Base-by-base conservation (phyloP, 306 rosid species). In the Comarum palustre region DNA sequence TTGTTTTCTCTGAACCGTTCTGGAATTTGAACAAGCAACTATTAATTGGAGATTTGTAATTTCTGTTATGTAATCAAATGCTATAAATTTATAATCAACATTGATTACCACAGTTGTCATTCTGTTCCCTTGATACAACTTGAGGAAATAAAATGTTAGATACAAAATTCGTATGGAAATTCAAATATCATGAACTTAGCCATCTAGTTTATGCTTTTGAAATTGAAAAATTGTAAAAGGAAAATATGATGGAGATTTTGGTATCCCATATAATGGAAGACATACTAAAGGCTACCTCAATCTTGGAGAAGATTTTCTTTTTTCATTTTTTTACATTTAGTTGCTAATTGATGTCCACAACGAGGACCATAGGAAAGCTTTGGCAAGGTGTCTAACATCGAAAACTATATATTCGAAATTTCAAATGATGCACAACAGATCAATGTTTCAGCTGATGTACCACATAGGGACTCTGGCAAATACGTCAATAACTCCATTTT, bases 31-130 rank as follows among this genome's bases (percentile, higher is more conserved):
- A 25, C 31, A 43, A 32, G 13, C 67, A 10, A 48, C 51, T 36
- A 69, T 62, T 51, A 48, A 54, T 27, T 25, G 76, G 25, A 39
- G 55, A 61, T 70, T 58, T 43, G 69, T 58, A 69, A 57, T 51
- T 45, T 19, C 38, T 58, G n/a, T 2, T 34, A 45, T 42, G 36
- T n/a, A 13, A 66, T 57, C 7, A 41, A 38, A 4, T 36, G 39
- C 54, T 4, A 52, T 36, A 38, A 20, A 52, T 70, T 24, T n/a
- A 59, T 27, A 15, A 58, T 3, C 19, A 22, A 27, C 29, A 58
- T 54, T 20, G 13, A 8, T 54, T 3, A 3, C 29, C 14, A 3
- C 11, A 52, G 27, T 52, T 8, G 4, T 14, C 27, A 52, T 52
- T 20, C 59, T 20, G 27, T 8, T 52, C 59, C 59, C 20, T 24